Conservation (phyloP, 1,284 basidiomycete genomes). For the Leccinum pachyderme region DNA sequence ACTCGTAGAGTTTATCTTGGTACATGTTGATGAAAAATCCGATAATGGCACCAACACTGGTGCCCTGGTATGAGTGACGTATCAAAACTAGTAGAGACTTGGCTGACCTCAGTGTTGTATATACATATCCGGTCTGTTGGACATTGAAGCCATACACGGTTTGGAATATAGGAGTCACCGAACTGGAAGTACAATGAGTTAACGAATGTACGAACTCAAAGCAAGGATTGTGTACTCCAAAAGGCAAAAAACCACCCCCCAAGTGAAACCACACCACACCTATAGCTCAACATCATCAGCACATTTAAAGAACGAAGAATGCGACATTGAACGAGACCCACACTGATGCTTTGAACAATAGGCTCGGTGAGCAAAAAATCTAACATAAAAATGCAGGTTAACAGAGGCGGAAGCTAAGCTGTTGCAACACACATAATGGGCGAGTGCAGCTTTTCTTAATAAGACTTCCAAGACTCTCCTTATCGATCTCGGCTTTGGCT, state of each 20-base stretch:
- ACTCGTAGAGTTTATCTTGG: conserved; percentile 70
- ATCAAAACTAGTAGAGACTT: neutral
- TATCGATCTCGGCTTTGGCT: conserved; percentile 63
- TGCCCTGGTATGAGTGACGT: neutral
- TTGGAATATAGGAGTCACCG: conserved; percentile 59
- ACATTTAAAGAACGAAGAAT: neutral
- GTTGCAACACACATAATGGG: conserved; percentile 55
- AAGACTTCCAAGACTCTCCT: conserved; percentile 49
- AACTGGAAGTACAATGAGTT: conserved; percentile 37
- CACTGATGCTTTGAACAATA: conserved; percentile 71
- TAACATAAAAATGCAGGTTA: conserved; percentile 21
- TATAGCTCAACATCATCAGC: conserved; percentile 27
- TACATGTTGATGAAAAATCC: conserved; percentile 58
- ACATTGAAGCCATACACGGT: conserved; percentile 65
- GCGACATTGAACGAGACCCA: conserved; percentile 30
- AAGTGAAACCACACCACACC: conserved; percentile 75
- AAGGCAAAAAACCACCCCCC: conserved; percentile 75
- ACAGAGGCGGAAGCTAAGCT: neutral
- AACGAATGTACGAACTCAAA: neutral
- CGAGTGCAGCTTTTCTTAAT: conserved; percentile 69
- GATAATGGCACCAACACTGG: conserved; percentile 59
- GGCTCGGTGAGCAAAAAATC: conserved; percentile 73
- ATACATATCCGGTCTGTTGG: conserved; percentile 63
- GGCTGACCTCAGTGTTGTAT: conserved; percentile 57
- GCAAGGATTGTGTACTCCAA: conserved; percentile 48